Conservation (phyloP, 164 flowering plant genomes). For the Liquidambar formosana region DNA sequence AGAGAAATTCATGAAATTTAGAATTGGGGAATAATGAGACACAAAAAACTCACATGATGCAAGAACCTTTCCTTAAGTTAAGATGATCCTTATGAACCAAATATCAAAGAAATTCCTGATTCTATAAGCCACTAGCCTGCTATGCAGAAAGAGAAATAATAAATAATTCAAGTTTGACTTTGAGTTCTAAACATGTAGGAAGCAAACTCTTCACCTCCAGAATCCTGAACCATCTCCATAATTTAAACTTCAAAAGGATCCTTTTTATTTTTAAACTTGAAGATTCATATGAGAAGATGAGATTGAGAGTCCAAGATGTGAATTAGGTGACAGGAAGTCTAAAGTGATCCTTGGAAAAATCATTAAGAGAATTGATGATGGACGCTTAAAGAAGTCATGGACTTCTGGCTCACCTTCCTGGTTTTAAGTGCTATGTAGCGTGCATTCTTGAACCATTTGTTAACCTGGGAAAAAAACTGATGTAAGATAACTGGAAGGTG, state of each 20-base stretch:
- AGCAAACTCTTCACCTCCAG: background rate
- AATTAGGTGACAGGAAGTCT: background rate
- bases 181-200: background rate
- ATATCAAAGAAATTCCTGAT: background rate
- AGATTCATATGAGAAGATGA: background rate
- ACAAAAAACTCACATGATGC: background rate
- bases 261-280: background rate
- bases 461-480: conserved; percentile 53
- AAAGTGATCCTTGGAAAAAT: background rate
- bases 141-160: background rate
- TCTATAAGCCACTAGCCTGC: background rate
- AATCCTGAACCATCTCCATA: background rate
- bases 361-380: background rate
- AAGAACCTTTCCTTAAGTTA: background rate
- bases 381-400: background rate
- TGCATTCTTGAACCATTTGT: conserved; percentile 97
- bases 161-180: background rate
- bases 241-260: background rate
- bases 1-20: conserved; percentile 4
- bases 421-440: conserved; percentile 75
- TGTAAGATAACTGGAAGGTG: background rate
- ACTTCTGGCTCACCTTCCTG: conserved; percentile 60
- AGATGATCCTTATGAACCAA: background rate
- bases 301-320: background rate
- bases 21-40: background rate